phyloP scores from a whole-genome alignment of 768 basidiomycete species.

The Boletus speciosus region DNA sequence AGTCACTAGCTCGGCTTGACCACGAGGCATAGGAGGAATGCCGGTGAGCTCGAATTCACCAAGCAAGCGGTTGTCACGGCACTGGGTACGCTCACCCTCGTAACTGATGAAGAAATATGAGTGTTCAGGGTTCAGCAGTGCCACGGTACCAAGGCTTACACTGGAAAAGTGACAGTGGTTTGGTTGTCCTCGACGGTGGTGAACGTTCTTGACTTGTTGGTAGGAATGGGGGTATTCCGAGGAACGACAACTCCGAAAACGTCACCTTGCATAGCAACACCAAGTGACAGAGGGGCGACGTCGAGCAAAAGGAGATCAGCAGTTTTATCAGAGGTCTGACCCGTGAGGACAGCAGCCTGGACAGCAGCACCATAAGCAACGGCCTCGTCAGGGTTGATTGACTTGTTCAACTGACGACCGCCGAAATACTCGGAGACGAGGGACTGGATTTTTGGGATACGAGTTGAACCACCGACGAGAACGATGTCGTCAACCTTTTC shows the following conservation, averaged over 20 bases:
- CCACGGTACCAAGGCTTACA: constrained; percentile 45
- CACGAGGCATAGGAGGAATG: constrained; percentile 98
- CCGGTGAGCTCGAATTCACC: constrained; percentile 99
- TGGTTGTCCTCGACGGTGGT: constrained; percentile 99
- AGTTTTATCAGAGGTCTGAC: constrained; percentile 98
- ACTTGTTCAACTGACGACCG: constrained; percentile 98
- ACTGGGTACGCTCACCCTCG: constrained; percentile 99
- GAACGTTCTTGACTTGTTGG: constrained; percentile 98
- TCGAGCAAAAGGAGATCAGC: constrained; percentile 98
- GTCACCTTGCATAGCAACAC: constrained; percentile 99
- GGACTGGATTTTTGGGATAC: constrained; percentile 98
- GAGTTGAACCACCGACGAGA: constrained; percentile 98
- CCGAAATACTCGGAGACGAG: constrained; percentile 99
- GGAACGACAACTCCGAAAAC: constrained; percentile 99
- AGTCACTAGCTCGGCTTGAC: constrained; percentile 98
- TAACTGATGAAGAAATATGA: constrained; percentile 48
- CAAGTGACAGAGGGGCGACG: constrained; percentile 96
- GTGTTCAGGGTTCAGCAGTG: neutral
- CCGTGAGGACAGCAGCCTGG: constrained; percentile 97
- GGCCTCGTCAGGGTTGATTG: constrained; percentile 99
- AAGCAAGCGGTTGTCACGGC: constrained; percentile 97
- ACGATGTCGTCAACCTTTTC: constrained; percentile 99
- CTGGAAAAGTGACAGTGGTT: constrained; percentile 99
- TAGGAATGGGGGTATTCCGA: constrained; percentile 98
- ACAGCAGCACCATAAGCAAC: constrained; percentile 99